Evolutionary conservation across 1,284 basidiomycete species (phyloP), one percentile per base, ranked within the genome.

Genomic region (Irpex sp.): DNA sequence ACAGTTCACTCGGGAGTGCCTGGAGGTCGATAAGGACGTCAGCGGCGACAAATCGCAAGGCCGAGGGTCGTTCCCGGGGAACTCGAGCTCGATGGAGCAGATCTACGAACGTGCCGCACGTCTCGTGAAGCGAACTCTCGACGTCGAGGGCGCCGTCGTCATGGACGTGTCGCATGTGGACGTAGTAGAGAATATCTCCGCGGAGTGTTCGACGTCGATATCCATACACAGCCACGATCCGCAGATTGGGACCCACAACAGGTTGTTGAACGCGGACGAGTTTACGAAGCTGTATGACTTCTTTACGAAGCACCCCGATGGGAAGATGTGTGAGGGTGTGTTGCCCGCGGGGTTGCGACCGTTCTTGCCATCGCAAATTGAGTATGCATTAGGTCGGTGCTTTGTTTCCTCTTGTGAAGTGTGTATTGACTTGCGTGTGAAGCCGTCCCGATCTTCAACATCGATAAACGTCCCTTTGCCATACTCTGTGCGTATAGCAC

Each of bases 151-250:
- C 39, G 94, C 95, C 51, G 81, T 95, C 63, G 90, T 98, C 37
- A 85, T 98, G 79, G 96, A 98, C 74, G 89, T 98, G 56, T 92
- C 92, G 17, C 92, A 95, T 69, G 93, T 94, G 68, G 94, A 98
- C 72, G 88, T 95, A 37, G 79, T 94, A 43, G 93, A 96, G 75
- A 85, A 88, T 0, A 81, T 88, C 70, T 83, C 80, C 63, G 76
- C 83, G 0, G 89, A 93, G 70, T 87, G 87, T 17, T 81, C 81
- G 15, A 83, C 89, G 37, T 84, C 85, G 6, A 83, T 92, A 60
- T 84, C 83, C 31, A 76, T 86, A 64, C 82, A 87, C 69, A 77
- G 81, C 49, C 82, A 73, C 72, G 63, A 83, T 50, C 75, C 78
- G 5, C 74, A 73, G 26, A 70, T 70, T 54, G 79, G 79, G 51